Evolutionary conservation across 768 basidiomycete species (phyloP).

Genomic region (Boletus sp.): DNA sequence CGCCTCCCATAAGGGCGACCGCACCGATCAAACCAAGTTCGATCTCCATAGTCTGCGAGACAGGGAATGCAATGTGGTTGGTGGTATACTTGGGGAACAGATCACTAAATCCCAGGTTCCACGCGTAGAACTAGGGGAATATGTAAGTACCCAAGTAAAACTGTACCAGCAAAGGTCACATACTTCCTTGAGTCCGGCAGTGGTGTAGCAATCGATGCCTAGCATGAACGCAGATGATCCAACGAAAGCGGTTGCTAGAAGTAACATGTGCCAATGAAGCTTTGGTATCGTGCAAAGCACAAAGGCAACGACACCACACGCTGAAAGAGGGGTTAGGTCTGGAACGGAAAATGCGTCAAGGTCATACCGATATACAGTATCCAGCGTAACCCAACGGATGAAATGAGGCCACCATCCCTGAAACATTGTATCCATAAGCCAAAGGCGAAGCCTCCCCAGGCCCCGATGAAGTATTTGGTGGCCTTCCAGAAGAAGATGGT

Average conservation of each 20-base stretch:
- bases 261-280: slow-evolving; percentile 83
- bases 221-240: slow-evolving; percentile 89
- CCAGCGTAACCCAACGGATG: slow-evolving; percentile 78
- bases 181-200: slow-evolving; percentile 91
- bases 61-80: slow-evolving; percentile 72
- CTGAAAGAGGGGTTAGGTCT: slow-evolving; percentile 38
- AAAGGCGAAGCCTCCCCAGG: slow-evolving; percentile 72
- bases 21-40: slow-evolving; percentile 88
- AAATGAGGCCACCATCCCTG: slow-evolving; percentile 77
- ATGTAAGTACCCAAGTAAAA: slow-evolving; percentile 10
- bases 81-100: slow-evolving; percentile 77
- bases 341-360: slow-evolving; percentile 19
- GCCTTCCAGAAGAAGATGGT: slow-evolving; percentile 94
- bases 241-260: slow-evolving; percentile 85
- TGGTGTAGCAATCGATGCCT: slow-evolving; percentile 92
- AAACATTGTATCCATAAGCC: slow-evolving; percentile 88
- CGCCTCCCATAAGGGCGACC: slow-evolving; percentile 79
- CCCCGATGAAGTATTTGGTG: slow-evolving; percentile 72
- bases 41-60: slow-evolving; percentile 89
- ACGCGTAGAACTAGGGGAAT: slow-evolving; percentile 78
- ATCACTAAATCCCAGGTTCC: slow-evolving; percentile 84
- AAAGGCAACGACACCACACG: slow-evolving; percentile 73
- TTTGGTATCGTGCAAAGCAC: slow-evolving; percentile 81
- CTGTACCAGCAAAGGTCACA: slow-evolving; percentile 11
- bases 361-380: slow-evolving; percentile 77